Conservation (phyloP, 2,329 filamentous ascomycete genomes). For the Talaromyces sp. region DNA sequence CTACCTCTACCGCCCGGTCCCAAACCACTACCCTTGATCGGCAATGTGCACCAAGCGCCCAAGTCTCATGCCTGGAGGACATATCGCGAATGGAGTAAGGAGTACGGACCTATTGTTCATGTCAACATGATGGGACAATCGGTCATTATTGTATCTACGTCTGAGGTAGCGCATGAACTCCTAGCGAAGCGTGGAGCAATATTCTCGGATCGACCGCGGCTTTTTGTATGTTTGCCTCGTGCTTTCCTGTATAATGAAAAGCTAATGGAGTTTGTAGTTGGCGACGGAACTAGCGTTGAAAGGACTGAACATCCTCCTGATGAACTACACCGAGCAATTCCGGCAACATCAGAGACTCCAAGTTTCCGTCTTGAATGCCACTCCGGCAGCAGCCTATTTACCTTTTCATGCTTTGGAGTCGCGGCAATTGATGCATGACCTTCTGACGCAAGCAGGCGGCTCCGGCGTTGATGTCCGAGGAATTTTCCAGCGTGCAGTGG, state of each 20-base stretch:
- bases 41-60: constrained; percentile 24
- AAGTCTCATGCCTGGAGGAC: constrained; percentile 22
- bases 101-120: constrained; percentile 33
- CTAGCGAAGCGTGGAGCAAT: constrained; percentile 33
- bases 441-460: background rate
- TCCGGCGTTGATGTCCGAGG: constrained; percentile 15
- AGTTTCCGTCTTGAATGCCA: constrained; percentile 44
- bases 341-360: constrained; percentile 43
- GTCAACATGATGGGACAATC: constrained; percentile 32
- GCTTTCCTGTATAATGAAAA: background rate
- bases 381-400: constrained; percentile 19
- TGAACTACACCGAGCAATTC: constrained; percentile 51
- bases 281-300: constrained; percentile 22
- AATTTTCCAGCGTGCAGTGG: constrained; percentile 16
- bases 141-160: constrained; percentile 32
- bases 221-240: constrained; percentile 15
- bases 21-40: constrained; percentile 21
- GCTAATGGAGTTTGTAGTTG: constrained; percentile 4
- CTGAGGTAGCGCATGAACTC: constrained; percentile 31
- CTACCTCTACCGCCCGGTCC: constrained; percentile 19
- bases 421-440: constrained; percentile 18
- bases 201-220: constrained; percentile 32
- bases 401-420: constrained; percentile 19
- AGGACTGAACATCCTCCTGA: constrained; percentile 46
- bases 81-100: constrained; percentile 29